phyloP scores from a whole-genome alignment of 768 basidiomycete species.

The Suillus americanus region DNA sequence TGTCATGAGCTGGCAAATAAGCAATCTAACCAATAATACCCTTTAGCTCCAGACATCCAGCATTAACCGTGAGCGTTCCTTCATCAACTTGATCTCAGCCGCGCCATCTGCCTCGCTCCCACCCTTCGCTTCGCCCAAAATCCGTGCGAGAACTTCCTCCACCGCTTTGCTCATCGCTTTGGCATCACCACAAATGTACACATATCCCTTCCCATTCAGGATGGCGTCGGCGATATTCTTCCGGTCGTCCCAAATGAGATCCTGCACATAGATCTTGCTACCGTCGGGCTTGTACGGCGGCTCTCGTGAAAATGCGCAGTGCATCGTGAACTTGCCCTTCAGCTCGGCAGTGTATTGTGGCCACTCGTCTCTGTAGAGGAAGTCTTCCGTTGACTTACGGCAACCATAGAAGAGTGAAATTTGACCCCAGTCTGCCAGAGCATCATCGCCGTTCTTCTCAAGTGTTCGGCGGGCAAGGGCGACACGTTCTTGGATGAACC shows the following conservation, averaged over 20 bases:
- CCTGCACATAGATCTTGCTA: slow-evolving; percentile 98
- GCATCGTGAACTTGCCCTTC: slow-evolving; percentile 87
- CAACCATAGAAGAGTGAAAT: slow-evolving; percentile 97
- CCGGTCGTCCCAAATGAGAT: slow-evolving; percentile 87
- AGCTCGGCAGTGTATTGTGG: slow-evolving; percentile 82
- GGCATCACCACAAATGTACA: slow-evolving; percentile 96
- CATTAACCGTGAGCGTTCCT: slow-evolving; percentile 88
- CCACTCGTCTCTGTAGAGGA: slow-evolving; percentile 96
- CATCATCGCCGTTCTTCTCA: slow-evolving; percentile 94
- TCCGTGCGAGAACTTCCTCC: slow-evolving; percentile 80
- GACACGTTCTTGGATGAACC: slow-evolving; percentile 97
- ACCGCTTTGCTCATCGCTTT: slow-evolving; percentile 96
- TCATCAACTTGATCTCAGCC: slow-evolving; percentile 91
- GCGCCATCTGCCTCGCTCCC: slow-evolving; percentile 87
- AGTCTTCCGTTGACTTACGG: slow-evolving; percentile 86
- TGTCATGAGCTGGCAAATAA: slow-evolving; percentile 1
- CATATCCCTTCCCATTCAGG: slow-evolving; percentile 92
- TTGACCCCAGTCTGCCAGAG: slow-evolving; percentile 91
- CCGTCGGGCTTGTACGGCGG: slow-evolving; percentile 84
- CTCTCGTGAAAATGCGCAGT: slow-evolving; percentile 89
- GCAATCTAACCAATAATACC: not conserved
- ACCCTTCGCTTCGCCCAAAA: slow-evolving; percentile 92
- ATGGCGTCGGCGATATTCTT: slow-evolving; percentile 85
- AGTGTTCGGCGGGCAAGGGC: slow-evolving; percentile 92
- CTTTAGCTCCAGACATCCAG: slow-evolving; percentile 86